phyloP scores from a whole-genome alignment of 495 filamentous ascomycete species.

The Xylaria nigripes region DNA sequence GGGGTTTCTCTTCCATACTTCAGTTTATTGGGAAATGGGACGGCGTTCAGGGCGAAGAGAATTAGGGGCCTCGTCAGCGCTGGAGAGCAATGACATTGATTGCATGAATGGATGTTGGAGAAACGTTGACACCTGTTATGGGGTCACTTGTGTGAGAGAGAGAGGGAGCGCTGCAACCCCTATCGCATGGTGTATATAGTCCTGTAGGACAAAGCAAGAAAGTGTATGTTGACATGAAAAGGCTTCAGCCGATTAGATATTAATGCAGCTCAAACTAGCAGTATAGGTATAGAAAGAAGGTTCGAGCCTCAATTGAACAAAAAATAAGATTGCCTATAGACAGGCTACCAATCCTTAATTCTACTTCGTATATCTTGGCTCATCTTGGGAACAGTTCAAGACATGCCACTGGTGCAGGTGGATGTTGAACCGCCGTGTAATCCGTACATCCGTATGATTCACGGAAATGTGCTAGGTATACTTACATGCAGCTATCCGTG shows the following conservation, averaged over 20 bases:
- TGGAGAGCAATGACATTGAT: constrained; percentile 4
- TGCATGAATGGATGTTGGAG: constrained; percentile 6
- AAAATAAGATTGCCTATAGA: too few species aligned
- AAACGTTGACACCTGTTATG: neutral
- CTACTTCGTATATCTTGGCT: neutral
- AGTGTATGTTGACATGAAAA: neutral
- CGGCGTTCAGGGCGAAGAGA: constrained; percentile 13
- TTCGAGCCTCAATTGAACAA: neutral
- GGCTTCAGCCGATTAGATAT: neutral
- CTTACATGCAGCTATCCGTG: too few species aligned
- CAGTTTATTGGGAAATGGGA: constrained; percentile 1
- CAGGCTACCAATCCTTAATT: too few species aligned
- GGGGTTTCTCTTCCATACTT: constrained; percentile 1
- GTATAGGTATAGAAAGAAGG: neutral
- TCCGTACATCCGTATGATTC: too few species aligned
- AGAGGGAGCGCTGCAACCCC: neutral
- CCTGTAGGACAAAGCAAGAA: constrained; percentile 1
- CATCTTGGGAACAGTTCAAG: too few species aligned
- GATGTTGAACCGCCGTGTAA: too few species aligned
- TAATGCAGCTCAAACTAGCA: constrained; percentile 8
- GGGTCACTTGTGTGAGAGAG: neutral
- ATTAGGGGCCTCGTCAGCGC: neutral
- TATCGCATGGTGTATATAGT: constrained; percentile 7
- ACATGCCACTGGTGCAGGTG: too few species aligned
- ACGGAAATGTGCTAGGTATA: too few species aligned